Evolutionary conservation across 495 filamentous ascomycete genomes (phyloP), one percentile per base, ranked within the genome.

Genomic region (Alectoria sarmentosa): DNA sequence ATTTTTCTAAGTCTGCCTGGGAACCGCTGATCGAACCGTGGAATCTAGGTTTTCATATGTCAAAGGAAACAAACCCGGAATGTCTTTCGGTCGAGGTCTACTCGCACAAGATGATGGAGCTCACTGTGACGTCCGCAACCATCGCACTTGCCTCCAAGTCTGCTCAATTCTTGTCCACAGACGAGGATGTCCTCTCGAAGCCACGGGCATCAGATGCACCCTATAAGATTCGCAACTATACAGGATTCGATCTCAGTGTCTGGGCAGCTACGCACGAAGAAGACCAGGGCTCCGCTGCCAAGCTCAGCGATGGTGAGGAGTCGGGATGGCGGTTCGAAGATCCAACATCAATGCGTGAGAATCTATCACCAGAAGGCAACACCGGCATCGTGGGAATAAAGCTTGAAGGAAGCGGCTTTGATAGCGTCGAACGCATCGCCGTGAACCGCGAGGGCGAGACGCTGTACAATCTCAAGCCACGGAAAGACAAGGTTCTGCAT

Each of bases 1-100:
- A 98, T 74, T 98, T 98, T 75, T 92, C 94, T 28, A 98, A 98
- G 74, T 98, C 95, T 1, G 90, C 91, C 13, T 98, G 94, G 94
- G 94, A 98, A 74, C 94, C 94, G 13, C 78, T 98, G 39, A 88
- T 98, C 34, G 94, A 98, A 73, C 94, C 95, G 39, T 98, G 94
- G 94, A 87, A 94, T 65, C 77, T 98, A 28, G 93, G 92, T 36
- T 87, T 98, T 69, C 90, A 94, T 61, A 83, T 98, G 76, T 87
- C 91, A 15, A 91, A 86, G 70, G 88, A 93, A 54, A 77, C 84
- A 55, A 82, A 85, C 65, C 89, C 86, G 1, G 89, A 95, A 52
- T 80, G 85, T 55, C 78, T 96, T 65, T 89, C 90, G 1, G 79
- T 98, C 46, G 92, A 98, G 64, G 76, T 95, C 1, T 88, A 88